These are phyloP conservation scores for Schizopora paradoxa DNA, from an alignment of 1,284 basidiomycete species.

Conservation along the genomic window DNA sequence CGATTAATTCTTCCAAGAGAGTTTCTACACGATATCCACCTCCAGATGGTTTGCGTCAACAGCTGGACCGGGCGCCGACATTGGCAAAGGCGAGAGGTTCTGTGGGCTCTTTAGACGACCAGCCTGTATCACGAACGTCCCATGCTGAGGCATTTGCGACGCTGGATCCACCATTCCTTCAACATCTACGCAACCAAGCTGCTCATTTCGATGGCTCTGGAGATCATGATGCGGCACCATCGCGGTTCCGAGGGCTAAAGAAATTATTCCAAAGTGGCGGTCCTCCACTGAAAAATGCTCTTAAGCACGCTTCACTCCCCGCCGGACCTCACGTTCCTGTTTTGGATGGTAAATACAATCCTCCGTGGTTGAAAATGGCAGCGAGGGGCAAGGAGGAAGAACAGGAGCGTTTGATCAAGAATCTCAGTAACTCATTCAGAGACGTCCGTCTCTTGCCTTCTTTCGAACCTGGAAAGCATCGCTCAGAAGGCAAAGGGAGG, in stretches of 20 bases:
- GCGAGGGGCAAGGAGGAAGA: slow-evolving; percentile 60
- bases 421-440: slow-evolving; percentile 68
- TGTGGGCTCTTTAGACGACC: slow-evolving; percentile 25
- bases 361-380: slow-evolving; percentile 66
- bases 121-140: slow-evolving; percentile 48
- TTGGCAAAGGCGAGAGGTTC: slow-evolving; percentile 7
- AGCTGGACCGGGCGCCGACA: slow-evolving; percentile 1
- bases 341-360: slow-evolving; percentile 41
- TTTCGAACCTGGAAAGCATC: slow-evolving; percentile 25
- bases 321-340: slow-evolving; percentile 22
- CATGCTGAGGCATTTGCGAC: slow-evolving; percentile 70
- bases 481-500: slow-evolving; percentile 16
- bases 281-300: slow-evolving; percentile 17
- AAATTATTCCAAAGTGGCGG: slow-evolving; percentile 20
- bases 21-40: slow-evolving; percentile 18
- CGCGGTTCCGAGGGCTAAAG: slow-evolving; percentile 14
- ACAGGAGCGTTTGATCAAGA: slow-evolving; percentile 59
- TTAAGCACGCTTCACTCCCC: slow-evolving; percentile 7
- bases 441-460: slow-evolving; percentile 70
- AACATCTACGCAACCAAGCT: slow-evolving; percentile 38
- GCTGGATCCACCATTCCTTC: slow-evolving; percentile 55
- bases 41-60: slow-evolving; percentile 15
- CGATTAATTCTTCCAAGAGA: slow-evolving; percentile 14
- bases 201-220: slow-evolving; percentile 21
- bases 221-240: slow-evolving; percentile 22